Evolutionary conservation across 345 rosid species (phyloP), one percentile per base, ranked within the genome.

Genomic region (Capsella bursapastoris): DNA sequence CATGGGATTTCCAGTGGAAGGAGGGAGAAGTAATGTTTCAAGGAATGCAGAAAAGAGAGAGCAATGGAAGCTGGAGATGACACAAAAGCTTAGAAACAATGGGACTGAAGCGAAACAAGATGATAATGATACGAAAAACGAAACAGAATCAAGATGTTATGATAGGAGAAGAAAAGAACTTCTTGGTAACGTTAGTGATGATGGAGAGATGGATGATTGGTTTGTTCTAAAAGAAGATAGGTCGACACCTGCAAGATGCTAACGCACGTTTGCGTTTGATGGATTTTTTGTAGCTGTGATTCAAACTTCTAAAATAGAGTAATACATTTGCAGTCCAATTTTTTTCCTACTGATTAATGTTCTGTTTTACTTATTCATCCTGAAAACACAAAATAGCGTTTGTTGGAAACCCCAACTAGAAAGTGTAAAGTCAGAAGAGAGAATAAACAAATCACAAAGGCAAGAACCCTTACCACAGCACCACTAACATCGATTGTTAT

Each of bases 151-250:
- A 11, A 61, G 53, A 7, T 64, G 52, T 48, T 71, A 61, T 57
- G 80, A 43, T 43, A 61, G 53, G 61, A 76, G 80, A 68, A 84
- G 56, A 58, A 57, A 58, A 10, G 70, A 86, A 49, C 60, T 74
- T 41, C 68, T 78, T 35, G 84, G 85, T 66, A 64, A 77, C 47
- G 62, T 55, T 14, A 84, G 71, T 51, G 91, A 88, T 66, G 91
- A 88, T 61, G 94, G 86, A 71, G 93, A 87, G 72, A 82, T 90
- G 83, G 82, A 84, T 16, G 89, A 83, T 29, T 93, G 96, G 96
- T 91, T 91, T 80, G 82, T 47, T 58, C 7, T 57, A 2, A 77
- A 51, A 71, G 16, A 71, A 55, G 61, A 64, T 64, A 14, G 4
- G 7, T 25, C 37, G 12, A 34, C 8, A 22, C 25, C 25, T 22